These are phyloP conservation scores for Dendrobium huoshanense DNA, from an alignment of 106 monocot species.

Conservation along the genomic window DNA sequence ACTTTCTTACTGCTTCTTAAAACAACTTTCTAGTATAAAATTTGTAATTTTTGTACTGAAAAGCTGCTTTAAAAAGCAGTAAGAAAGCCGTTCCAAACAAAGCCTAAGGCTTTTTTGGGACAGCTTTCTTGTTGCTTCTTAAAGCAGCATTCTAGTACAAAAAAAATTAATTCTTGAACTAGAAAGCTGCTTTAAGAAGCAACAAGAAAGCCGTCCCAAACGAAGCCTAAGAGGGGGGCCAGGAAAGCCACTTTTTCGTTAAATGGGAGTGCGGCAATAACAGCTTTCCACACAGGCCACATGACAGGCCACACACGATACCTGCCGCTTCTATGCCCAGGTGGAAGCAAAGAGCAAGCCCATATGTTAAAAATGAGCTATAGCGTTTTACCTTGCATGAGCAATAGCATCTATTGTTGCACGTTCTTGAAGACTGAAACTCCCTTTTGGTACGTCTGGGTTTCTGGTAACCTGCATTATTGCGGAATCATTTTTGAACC, in stretches of 20 bases:
- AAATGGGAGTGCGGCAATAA: background rate
- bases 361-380: background rate
- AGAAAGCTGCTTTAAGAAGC: no score
- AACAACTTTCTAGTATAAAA: no score
- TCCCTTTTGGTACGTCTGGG: conserved; percentile 32
- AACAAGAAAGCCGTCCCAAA: no score
- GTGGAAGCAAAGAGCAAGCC: background rate
- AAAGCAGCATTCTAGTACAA: no score
- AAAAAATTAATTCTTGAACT: no score
- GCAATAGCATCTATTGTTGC: conserved; percentile 89
- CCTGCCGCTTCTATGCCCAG: background rate
- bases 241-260: background rate
- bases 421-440: conserved; percentile 64
- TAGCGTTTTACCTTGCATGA: conserved; percentile 58
- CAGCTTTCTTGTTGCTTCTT: no score
- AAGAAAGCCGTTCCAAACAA: no score
- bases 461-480: conserved; percentile 64
- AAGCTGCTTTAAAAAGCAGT: no score
- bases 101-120: no score
- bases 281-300: background rate
- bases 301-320: background rate
- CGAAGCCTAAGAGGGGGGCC: background rate
- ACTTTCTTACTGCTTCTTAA: no score
- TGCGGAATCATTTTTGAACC: background rate
- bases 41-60: no score